Conservation (phyloP, 257 asterid genomes). For the Misopates orontium region DNA sequence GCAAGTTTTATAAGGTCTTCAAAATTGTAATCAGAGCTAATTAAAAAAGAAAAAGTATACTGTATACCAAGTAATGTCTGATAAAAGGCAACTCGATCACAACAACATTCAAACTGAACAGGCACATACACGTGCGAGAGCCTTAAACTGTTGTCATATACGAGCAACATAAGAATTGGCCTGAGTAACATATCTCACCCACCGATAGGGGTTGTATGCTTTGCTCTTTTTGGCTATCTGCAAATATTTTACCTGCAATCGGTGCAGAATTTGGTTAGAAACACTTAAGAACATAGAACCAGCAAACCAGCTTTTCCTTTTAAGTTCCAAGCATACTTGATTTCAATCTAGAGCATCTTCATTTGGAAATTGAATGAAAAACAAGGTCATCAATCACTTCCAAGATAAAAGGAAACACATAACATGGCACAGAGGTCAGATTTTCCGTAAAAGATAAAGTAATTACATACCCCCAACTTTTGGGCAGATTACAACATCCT, state of each 20-base stretch:
- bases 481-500: too few species aligned
- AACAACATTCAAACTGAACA: background rate
- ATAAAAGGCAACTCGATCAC: background rate
- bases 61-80: background rate
- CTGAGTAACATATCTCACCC: conserved; percentile 98
- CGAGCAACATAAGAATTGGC: conserved; percentile 99
- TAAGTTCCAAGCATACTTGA: background rate
- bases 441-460: too few species aligned
- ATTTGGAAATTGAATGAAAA: background rate
- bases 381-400: background rate
- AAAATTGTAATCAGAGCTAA: background rate
- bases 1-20: background rate
- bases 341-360: too few species aligned
- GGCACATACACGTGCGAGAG: background rate
- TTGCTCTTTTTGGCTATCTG: conserved; percentile 89
- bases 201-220: conserved; percentile 81
- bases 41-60: background rate
- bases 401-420: background rate
- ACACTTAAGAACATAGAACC: background rate
- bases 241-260: conserved; percentile 83
- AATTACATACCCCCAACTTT: too few species aligned
- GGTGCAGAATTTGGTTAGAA: conserved; percentile 23
- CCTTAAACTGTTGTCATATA: conserved; percentile 40
- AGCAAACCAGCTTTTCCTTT: background rate
- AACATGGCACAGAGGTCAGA: background rate